Evolutionary conservation across 2,329 filamentous ascomycete species (phyloP), one percentile per base, ranked within the genome.

Genomic region (Paramyrothecium roridum): DNA sequence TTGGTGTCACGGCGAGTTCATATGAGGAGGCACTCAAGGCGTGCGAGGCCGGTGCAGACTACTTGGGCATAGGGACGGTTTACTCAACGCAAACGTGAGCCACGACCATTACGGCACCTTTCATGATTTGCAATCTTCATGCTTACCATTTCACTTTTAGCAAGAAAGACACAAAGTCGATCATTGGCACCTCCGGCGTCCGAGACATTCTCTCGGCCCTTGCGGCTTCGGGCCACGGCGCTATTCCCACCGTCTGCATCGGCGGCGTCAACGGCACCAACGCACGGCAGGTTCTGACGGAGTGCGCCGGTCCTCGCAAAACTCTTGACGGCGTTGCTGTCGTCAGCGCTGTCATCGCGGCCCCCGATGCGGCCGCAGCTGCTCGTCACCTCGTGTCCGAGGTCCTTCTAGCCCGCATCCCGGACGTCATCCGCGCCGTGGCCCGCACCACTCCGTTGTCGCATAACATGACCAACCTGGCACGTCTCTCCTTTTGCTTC

Each of bases 381-480:
- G 81, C 93, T 0, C 68, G 74, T 2, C 68, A 82, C 17, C 80
- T 98, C 13, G 70, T 76, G 13, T 54, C 55, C 23, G 60, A 64
- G 37, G 66, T 74, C 16, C 66, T 76, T 1, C 77, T 87, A 13
- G 79, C 93, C 56, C 75, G 71, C 54, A 63, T 72, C 11, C 72
- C 73, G 2, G 65, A 65, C 45, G 73, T 89, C 19, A 77, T 96
- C 47, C 77, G 76, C 56, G 77, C 79, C 7, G 81, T 96, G 50
- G 83, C 83, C 6, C 70, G 77, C 2, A 78, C 74, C 47, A 87
- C 83, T 55, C 92, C 93, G 0, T 80, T 98, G 21, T 89, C 89
- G 52, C 93, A 98, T 74, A 97, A 96, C 74, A 98, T 98, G 91
- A 98, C 95, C 53, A 98, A 98, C 70, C 80, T 93, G 52, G 93